Evolutionary conservation across 73 alveolate genomes (phyloP).

Genomic region (Durusdinium trenchii): DNA sequence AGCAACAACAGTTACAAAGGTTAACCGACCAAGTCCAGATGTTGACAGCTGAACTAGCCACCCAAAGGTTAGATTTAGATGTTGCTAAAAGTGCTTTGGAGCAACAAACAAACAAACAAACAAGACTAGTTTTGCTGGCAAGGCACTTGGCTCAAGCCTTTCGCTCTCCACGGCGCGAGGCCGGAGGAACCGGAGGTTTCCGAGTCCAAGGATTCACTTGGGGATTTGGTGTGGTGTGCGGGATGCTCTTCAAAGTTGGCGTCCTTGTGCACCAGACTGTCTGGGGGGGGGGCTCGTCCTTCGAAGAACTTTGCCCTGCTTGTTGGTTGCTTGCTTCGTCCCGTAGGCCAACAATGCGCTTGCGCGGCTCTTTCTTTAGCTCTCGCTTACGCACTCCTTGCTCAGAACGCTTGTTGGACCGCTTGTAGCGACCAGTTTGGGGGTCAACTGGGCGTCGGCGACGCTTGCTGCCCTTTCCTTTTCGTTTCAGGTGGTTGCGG

Average conservation of each 20-base stretch:
- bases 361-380: background rate
- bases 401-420: background rate
- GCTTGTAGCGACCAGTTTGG: slow-evolving; percentile 1
- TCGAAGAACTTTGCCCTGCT: background rate
- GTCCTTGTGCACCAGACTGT: background rate
- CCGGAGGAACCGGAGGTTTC: slow-evolving; percentile 48
- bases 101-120: too few relatives aligned
- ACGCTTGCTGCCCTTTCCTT: background rate
- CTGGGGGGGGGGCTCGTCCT: background rate
- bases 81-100: background rate
- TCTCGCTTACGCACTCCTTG: background rate
- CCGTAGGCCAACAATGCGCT: background rate
- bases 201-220: background rate
- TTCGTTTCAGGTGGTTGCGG: background rate
- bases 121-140: background rate
- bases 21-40: too few relatives aligned
- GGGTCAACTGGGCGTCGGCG: slow-evolving; percentile 33
- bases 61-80: background rate
- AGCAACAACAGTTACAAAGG: too few relatives aligned
- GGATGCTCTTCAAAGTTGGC: background rate
- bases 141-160: slow-evolving; percentile 34
- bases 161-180: slow-evolving; percentile 13
- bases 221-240: background rate
- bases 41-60: background rate
- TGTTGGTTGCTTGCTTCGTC: background rate